Percentiles rank a stretch among this genome's conserved stretches.
Evolutionary conservation across 2,329 filamentous ascomycete genomes (phyloP).

Genomic region (Parascedosporium putredinis): DNA sequence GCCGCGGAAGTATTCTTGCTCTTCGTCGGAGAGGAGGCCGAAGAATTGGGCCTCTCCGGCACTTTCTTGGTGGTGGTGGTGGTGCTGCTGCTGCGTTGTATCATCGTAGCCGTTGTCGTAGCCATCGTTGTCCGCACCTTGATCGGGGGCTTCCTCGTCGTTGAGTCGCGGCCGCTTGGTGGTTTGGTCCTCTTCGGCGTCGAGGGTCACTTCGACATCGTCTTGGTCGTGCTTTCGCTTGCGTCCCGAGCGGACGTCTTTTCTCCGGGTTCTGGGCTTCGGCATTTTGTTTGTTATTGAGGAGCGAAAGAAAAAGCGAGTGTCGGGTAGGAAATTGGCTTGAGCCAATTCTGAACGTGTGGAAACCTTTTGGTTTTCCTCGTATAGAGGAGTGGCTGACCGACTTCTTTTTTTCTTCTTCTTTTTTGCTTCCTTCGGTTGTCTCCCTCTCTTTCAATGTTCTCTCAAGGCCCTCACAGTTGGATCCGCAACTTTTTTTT

Average conservation of each 20-base stretch:
- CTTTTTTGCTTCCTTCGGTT: not conserved
- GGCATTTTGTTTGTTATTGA: conserved; percentile 29
- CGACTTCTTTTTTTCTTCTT: conserved; percentile 3
- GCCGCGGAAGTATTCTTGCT: conserved; percentile 90
- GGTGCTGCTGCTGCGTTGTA: conserved; percentile 1
- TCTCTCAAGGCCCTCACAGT: too few species aligned
- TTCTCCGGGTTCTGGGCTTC: conserved; percentile 33
- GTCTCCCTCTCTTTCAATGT: too few species aligned
- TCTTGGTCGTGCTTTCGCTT: conserved; percentile 28
- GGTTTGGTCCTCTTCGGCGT: conserved; percentile 13
- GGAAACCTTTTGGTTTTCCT: too few species aligned
- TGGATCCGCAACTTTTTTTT: too few species aligned
- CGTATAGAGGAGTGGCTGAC: not conserved
- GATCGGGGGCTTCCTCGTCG: conserved; percentile 12
- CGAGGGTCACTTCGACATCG: conserved; percentile 12
- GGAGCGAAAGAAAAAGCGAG: too few species aligned
- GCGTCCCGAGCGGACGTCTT: conserved; percentile 26
- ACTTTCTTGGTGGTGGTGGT: conserved; percentile 16
- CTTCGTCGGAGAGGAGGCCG: conserved; percentile 81
- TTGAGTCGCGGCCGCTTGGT: conserved; percentile 15
- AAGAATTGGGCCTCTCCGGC: conserved; percentile 66
- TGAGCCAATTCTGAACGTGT: too few species aligned
- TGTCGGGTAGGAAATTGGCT: too few species aligned
- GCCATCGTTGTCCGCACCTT: conserved; percentile 14
- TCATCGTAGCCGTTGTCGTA: conserved; percentile 15